phyloP scores from a whole-genome alignment of 2,329 filamentous ascomycete genomes.

The Daldinia sp. region DNA sequence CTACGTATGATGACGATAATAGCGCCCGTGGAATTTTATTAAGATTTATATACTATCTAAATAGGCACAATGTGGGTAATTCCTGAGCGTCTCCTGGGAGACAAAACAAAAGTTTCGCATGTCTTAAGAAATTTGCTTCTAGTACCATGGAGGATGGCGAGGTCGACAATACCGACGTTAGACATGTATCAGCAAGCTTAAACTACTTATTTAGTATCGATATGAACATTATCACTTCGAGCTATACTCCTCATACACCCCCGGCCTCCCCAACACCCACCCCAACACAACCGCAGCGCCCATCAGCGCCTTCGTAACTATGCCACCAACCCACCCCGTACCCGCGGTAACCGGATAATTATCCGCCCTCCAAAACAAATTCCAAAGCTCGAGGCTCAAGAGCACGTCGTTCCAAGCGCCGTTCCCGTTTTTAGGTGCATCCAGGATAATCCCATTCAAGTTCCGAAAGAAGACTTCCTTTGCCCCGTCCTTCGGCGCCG shows the following conservation, averaged over 20 bases:
- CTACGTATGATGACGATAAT: no score
- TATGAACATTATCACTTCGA: no score
- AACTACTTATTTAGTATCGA: no score
- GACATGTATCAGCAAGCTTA: background rate
- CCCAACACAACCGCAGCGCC: conserved; percentile 28
- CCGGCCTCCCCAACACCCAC: conserved; percentile 31
- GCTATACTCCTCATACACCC: conserved; percentile 36
- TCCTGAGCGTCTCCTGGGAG: no score
- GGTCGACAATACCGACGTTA: background rate
- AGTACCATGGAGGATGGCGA: background rate
- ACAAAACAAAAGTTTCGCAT: no score
- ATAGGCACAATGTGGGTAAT: no score
- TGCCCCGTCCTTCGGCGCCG: conserved; percentile 53
- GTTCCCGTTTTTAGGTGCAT: conserved; percentile 21
- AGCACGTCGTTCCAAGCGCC: conserved; percentile 16
- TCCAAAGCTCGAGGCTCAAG: conserved; percentile 36
- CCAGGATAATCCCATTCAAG: conserved; percentile 53
- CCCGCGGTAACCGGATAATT: conserved; percentile 37
- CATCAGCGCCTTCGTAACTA: conserved; percentile 34
- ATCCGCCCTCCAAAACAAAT: conserved; percentile 39
- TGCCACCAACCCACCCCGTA: conserved; percentile 15
- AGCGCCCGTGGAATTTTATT: no score
- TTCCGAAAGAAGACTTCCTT: conserved; percentile 61
- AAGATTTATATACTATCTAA: no score
- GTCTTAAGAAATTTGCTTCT: no score